Percentiles rank a stretch among this genome's conserved stretches.
These are phyloP conservation scores for Fomitopsis pinicola DNA, from an alignment of 1,284 basidiomycete species.

Conservation along the genomic window DNA sequence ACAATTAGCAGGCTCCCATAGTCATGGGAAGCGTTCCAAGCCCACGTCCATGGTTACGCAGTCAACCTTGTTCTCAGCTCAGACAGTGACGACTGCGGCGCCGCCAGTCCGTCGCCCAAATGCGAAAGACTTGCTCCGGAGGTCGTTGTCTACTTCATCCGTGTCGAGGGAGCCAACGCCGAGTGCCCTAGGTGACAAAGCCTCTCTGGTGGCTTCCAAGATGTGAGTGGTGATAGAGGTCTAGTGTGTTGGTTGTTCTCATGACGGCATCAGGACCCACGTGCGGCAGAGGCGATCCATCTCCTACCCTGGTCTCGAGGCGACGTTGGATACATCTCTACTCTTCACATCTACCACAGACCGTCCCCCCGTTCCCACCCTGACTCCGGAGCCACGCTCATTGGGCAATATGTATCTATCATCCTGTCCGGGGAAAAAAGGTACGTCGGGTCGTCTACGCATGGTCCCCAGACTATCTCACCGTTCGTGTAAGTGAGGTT, in stretches of 20 bases:
- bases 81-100: too few species aligned
- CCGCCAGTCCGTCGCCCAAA: neutral
- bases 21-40: neutral
- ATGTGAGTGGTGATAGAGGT: neutral
- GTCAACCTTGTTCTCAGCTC: neutral
- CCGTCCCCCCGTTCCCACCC: constrained; percentile 1
- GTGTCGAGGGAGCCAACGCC: neutral
- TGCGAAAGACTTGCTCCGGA: neutral
- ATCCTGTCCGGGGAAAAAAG: constrained; percentile 96
- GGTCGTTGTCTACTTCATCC: neutral
- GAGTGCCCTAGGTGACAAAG: too few species aligned
- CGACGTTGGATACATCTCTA: neutral
- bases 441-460: constrained; percentile 27
- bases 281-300: neutral
- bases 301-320: neutral
- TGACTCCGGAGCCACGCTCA: constrained; percentile 17
- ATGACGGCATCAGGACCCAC: neutral
- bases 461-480: neutral
- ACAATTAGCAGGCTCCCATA: neutral
- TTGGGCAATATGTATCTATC: constrained; percentile 90
- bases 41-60: neutral
- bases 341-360: neutral
- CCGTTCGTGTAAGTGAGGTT: constrained; percentile 59
- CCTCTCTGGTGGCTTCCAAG: neutral
- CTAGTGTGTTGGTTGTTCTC: neutral